These are phyloP conservation scores for Dendrocalamus latiflorus DNA, from an alignment of 202 grass and related monocot genomes.

Conservation along the genomic window DNA sequence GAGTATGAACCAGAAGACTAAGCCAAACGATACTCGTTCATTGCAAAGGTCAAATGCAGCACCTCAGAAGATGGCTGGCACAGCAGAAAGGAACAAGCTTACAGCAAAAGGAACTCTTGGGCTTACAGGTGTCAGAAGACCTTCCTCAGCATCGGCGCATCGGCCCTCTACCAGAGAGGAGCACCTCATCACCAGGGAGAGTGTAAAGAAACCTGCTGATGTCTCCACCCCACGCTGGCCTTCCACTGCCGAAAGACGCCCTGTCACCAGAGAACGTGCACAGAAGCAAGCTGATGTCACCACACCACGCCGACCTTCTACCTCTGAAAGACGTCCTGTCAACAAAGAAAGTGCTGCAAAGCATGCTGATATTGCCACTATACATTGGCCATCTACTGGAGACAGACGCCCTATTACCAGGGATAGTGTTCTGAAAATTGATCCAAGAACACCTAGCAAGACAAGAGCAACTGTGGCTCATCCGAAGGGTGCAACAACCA, in stretches of 20 bases:
- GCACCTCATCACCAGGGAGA: neutral
- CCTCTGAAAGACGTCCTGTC: slow-evolving; percentile 30
- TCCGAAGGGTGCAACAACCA: slow-evolving; percentile 20
- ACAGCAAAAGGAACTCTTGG: slow-evolving; percentile 33
- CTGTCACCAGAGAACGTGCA: slow-evolving; percentile 22
- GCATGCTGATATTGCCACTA: slow-evolving; percentile 15
- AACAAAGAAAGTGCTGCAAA: slow-evolving; percentile 29
- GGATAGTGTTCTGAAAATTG: slow-evolving; percentile 43
- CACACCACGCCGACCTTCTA: slow-evolving; percentile 29
- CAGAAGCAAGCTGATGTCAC: slow-evolving; percentile 18
- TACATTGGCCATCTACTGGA: slow-evolving; percentile 53
- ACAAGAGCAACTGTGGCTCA: slow-evolving; percentile 14
- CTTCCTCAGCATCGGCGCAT: slow-evolving; percentile 40
- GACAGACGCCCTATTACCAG: slow-evolving; percentile 42
- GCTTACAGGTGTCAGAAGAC: slow-evolving; percentile 38
- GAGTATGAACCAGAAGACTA: slow-evolving; percentile 45
- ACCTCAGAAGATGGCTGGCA: slow-evolving; percentile 21
- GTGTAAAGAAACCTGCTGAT: slow-evolving; percentile 1
- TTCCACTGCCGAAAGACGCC: slow-evolving; percentile 34
- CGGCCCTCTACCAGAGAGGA: slow-evolving; percentile 13
- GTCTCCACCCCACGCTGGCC: slow-evolving; percentile 17
- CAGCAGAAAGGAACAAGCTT: slow-evolving; percentile 18
- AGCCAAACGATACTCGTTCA: slow-evolving; percentile 17
- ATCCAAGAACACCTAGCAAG: slow-evolving; percentile 45
- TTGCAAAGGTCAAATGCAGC: slow-evolving; percentile 26